Evolutionary conservation across 345 rosid genomes (phyloP).

Genomic region (Eucalyptus pauciflora): DNA sequence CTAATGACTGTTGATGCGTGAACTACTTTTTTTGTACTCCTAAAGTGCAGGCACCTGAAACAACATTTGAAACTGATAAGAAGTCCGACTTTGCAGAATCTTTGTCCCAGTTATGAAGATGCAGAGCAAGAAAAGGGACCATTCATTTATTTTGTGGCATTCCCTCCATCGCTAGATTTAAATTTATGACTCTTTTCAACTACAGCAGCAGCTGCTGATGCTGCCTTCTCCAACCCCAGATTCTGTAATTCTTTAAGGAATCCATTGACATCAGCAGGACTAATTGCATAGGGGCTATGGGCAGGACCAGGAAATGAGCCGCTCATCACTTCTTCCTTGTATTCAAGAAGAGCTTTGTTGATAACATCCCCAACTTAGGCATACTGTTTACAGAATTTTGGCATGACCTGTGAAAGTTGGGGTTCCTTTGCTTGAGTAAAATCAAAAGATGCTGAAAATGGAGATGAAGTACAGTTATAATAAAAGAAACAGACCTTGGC

Average conservation of each 20-base stretch:
- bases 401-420: conserved; percentile 49
- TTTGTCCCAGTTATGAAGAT: background rate
- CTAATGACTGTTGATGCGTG: background rate
- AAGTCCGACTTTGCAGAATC: background rate
- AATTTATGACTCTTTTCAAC: conserved; percentile 24
- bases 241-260: conserved; percentile 60
- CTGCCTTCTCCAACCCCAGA: conserved; percentile 64
- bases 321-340: conserved; percentile 65
- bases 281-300: conserved; percentile 69
- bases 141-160: background rate
- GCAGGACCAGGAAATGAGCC: conserved; percentile 67
- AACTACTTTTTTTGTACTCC: background rate
- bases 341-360: conserved; percentile 60
- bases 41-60: background rate
- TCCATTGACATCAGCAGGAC: conserved; percentile 36
- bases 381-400: conserved; percentile 85
- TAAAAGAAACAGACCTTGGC: conserved; percentile 49
- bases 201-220: conserved; percentile 51
- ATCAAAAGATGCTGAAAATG: background rate
- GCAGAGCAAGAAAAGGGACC: background rate
- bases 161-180: background rate
- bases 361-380: conserved; percentile 63
- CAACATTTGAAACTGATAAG: background rate
- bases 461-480: background rate
- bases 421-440: background rate